Evolutionary conservation across 2,329 filamentous ascomycete genomes (phyloP).

Genomic region (Fusarium setosum): DNA sequence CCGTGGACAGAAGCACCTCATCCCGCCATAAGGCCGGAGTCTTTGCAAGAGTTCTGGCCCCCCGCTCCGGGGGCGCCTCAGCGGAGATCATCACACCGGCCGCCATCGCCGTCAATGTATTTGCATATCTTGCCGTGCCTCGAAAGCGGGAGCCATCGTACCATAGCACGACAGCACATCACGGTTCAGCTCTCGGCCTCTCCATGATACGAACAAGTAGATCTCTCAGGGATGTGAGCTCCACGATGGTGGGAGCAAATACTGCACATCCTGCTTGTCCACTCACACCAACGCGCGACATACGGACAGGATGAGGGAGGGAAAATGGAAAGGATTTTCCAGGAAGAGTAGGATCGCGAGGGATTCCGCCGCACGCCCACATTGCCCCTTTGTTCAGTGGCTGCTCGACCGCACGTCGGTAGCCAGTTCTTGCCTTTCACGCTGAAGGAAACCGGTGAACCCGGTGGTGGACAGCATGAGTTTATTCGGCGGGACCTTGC

Average conservation of each 20-base stretch:
- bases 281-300: no score
- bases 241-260: no score
- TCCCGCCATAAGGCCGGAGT: no score
- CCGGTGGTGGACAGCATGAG: constrained; percentile 9
- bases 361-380: no score
- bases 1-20: no score
- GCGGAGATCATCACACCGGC: constrained; percentile 21
- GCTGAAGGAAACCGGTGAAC: neutral
- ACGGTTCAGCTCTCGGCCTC: no score
- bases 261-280: no score
- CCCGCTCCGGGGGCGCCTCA: constrained; percentile 33
- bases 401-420: neutral
- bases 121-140: constrained; percentile 2
- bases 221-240: neutral
- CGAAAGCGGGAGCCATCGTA: neutral
- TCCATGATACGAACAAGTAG: constrained; percentile 40
- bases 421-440: neutral
- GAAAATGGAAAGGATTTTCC: no score
- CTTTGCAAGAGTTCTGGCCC: no score
- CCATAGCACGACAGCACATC: constrained; percentile 40
- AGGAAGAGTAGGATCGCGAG: no score
- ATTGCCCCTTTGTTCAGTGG: neutral
- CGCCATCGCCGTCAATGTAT: neutral
- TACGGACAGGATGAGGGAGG: neutral
- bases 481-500: constrained; percentile 19